phyloP scores from a whole-genome alignment of 2,329 filamentous ascomycete species.

The Sporothrix brasiliensis region DNA sequence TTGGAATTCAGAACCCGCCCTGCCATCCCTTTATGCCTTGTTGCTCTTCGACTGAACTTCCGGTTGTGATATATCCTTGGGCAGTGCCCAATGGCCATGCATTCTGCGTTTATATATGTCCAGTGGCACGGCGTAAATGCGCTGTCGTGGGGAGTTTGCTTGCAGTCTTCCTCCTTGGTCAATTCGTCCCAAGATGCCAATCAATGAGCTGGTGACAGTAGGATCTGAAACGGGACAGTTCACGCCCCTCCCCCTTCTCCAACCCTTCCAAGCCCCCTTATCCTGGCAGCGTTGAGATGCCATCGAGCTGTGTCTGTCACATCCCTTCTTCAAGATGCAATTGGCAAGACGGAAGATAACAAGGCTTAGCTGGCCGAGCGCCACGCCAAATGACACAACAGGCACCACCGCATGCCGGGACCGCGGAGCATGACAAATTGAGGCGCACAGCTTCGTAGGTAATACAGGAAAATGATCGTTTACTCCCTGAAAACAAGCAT shows the following conservation, averaged over 20 bases:
- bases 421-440: neutral
- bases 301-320: constrained; percentile 1
- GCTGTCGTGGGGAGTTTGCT: neutral
- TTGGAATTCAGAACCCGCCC: neutral
- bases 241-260: constrained; percentile 5
- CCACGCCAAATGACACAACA: neutral
- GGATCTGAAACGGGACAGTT: constrained; percentile 27
- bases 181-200: constrained; percentile 28
- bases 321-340: constrained; percentile 6
- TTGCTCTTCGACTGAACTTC: neutral
- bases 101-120: no score
- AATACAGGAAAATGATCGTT: neutral
- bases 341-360: constrained; percentile 16
- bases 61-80: neutral
- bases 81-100: constrained; percentile 2
- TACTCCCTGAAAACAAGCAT: neutral
- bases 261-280: constrained; percentile 4
- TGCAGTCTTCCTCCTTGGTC: neutral
- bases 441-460: neutral
- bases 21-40: constrained; percentile 20
- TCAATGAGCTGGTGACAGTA: constrained; percentile 11
- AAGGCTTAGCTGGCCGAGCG: neutral
- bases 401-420: neutral
- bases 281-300: neutral
- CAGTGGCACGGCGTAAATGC: neutral